Evolutionary conservation across 2,329 filamentous ascomycete genomes (phyloP), one percentile per base, ranked within the genome.

Genomic region (Botryotinia convoluta): DNA sequence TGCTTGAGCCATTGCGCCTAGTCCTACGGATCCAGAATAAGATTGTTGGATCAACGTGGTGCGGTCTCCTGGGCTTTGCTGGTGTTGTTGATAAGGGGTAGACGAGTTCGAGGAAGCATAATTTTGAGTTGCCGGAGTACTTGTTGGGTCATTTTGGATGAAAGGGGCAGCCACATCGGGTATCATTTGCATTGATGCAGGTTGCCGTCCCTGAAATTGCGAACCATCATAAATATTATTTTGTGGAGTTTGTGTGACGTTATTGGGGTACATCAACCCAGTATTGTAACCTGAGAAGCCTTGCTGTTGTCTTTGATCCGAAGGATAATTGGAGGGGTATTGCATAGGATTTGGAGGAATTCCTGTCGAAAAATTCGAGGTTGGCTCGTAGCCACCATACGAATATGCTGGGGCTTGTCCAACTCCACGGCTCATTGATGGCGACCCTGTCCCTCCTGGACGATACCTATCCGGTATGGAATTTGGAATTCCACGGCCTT

Each of bases 211-310:
- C 80, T 91, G 87, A 84, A 94, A 97, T 81, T 91, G 91, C 84
- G 90, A 88, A 81, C 91, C 89, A 80, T 95, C 92, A 84, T 97
- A 97, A 83, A 91, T 86, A 84, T 89, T 82, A 84, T 85, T 85
- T 83, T 89, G 88, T 76, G 86, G 84, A 75, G 84, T 85, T 79
- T 89, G 90, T 80, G 87, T 85, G 79, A 95, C 91, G 84, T 90
- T 91, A 85, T 96, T 91, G n/a, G 51, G 51, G 85, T 97, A 97
- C 87, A 96, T 91, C 85, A 95, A 90, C 76, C 89, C 88, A 71
- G 90, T 83, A 79, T 85, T 90, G 85, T 88, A 92, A 81, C 78
- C 85, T 82, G 84, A 82, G 79, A 89, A 90, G 77, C 82, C 82
- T 78, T 87, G 87, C 75, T 86, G 83, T 82, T 82, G 82, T 61